Conservation (phyloP, 257 asterid genomes). For the Ligustrum vulgare region DNA sequence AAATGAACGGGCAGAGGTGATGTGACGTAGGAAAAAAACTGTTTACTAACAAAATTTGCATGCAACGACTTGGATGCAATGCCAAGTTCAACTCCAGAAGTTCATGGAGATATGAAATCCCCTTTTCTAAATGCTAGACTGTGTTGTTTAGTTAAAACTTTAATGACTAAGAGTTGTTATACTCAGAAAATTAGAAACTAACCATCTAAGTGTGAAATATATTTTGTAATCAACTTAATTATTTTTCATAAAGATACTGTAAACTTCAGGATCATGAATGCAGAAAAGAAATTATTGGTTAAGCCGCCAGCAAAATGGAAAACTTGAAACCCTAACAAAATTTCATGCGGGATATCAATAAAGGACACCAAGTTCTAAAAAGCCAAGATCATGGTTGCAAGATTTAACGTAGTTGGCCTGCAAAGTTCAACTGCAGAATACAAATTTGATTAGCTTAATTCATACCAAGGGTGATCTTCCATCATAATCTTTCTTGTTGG, state of each 20-base stretch:
- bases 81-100: background rate
- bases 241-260: background rate
- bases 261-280: background rate
- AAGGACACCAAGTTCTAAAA: background rate
- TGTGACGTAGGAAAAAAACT: no score
- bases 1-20: no score
- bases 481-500: conserved; percentile 77
- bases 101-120: background rate
- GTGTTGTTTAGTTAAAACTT: background rate
- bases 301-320: background rate
- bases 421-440: background rate
- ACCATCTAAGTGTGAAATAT: background rate
- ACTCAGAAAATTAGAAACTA: background rate
- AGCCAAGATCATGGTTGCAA: background rate
- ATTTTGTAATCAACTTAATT: background rate
- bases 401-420: background rate
- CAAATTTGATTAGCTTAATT: conserved; percentile 1
- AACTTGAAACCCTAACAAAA: background rate
- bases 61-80: background rate
- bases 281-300: background rate
- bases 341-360: background rate
- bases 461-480: conserved; percentile 86
- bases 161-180: background rate
- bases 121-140: background rate
- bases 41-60: background rate